phyloP scores from a whole-genome alignment of 2,329 filamentous ascomycete species.

The Didymella exigua region DNA sequence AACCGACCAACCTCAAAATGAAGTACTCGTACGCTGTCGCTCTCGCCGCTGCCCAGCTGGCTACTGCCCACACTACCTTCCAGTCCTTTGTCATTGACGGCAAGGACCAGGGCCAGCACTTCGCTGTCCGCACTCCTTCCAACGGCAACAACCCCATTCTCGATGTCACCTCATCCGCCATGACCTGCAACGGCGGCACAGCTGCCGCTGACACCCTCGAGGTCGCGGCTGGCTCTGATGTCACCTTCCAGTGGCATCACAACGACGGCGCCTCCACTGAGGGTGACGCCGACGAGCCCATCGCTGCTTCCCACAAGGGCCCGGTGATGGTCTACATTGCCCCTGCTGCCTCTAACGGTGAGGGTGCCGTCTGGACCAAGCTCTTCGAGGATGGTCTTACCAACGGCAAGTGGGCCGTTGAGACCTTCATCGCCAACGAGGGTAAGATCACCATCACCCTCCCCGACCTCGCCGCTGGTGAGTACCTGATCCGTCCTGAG shows the following conservation, averaged over 20 bases:
- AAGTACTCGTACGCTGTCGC: conserved; percentile 40
- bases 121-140: conserved; percentile 53
- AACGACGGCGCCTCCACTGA: conserved; percentile 35
- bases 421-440: conserved; percentile 49
- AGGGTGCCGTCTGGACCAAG: conserved; percentile 58
- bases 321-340: conserved; percentile 61
- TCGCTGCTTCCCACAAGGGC: conserved; percentile 59
- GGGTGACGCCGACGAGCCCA: conserved; percentile 56
- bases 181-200: conserved; percentile 46
- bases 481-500: conserved; percentile 52
- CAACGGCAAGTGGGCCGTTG: conserved; percentile 46
- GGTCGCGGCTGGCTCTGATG: conserved; percentile 55
- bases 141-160: conserved; percentile 47
- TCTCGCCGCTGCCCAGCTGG: conserved; percentile 43
- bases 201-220: conserved; percentile 49
- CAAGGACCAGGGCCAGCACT: conserved; percentile 42
- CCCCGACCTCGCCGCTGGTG: conserved; percentile 45
- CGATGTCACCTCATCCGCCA: conserved; percentile 43
- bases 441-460: conserved; percentile 49
- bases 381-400: conserved; percentile 48
- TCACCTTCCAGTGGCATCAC: conserved; percentile 59
- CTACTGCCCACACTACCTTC: conserved; percentile 46
- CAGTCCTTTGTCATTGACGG: conserved; percentile 51
- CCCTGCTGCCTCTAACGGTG: conserved; percentile 49
- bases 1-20: conserved; percentile 38